Conservation (phyloP, 1,139 yeast genomes). For the Zygosaccharomyces sapae region DNA sequence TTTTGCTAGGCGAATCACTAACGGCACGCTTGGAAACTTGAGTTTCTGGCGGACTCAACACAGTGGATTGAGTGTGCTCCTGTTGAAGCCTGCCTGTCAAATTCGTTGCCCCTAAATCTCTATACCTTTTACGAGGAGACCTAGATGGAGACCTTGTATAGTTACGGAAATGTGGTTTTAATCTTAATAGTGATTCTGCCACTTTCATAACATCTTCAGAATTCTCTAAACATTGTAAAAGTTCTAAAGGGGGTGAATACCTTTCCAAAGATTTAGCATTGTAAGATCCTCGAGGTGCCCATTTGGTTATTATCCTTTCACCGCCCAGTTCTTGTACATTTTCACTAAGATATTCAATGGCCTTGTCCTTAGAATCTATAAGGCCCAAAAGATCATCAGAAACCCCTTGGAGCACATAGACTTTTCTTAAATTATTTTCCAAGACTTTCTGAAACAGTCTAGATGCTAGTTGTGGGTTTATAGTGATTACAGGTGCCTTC, state of each 20-base stretch:
- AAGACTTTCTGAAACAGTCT: conserved; percentile 8
- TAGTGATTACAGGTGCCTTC: conserved; percentile 1
- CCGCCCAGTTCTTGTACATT: conserved; percentile 29
- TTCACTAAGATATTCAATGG: conserved; percentile 27
- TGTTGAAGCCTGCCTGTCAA: conserved; percentile 1
- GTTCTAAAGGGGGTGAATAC: conserved; percentile 8
- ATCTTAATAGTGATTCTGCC: conserved; percentile 7
- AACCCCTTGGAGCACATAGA: conserved; percentile 4
- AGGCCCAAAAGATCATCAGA: conserved; percentile 7
- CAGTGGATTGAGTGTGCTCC: conserved; percentile 6
- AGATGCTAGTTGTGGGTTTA: not conserved
- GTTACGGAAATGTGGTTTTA: conserved; percentile 6
- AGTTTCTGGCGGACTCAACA: conserved; percentile 3
- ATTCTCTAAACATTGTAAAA: conserved; percentile 6
- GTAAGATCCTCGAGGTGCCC: conserved; percentile 32
- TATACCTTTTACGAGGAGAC: conserved; percentile 9
- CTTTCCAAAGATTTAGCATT: conserved; percentile 20
- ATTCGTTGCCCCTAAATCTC: conserved; percentile 8
- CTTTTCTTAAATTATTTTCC: conserved; percentile 7
- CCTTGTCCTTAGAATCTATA: conserved; percentile 19
- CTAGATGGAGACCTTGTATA: conserved; percentile 5
- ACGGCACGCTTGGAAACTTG: conserved; percentile 6
- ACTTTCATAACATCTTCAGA: conserved; percentile 7
- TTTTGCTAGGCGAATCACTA: conserved; percentile 13
- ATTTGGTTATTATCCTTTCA: conserved; percentile 21